Evolutionary conservation across 2,329 filamentous ascomycete species (phyloP).

Genomic region (Chalaropsis thielavioides): DNA sequence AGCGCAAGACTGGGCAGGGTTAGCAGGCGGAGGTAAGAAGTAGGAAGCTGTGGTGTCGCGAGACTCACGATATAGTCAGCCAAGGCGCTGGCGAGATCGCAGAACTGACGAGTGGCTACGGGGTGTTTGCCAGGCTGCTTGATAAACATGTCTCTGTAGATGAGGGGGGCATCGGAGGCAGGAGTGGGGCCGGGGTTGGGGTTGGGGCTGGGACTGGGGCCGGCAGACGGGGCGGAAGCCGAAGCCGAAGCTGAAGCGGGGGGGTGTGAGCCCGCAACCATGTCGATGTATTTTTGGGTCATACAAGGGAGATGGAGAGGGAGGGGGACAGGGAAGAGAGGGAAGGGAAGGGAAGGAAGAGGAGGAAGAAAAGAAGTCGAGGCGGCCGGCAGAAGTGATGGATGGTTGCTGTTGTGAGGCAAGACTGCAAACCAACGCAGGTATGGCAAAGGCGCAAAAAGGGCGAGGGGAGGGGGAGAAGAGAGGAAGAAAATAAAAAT

Average conservation of each 20-base stretch:
- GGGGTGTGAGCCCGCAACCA: not conserved
- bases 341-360: not conserved
- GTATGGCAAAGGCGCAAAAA: not conserved
- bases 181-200: not conserved
- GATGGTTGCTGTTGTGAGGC: no score
- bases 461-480: not conserved
- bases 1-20: conserved; percentile 33
- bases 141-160: conserved; percentile 16
- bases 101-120: conserved; percentile 11
- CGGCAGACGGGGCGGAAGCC: not conserved
- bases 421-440: no score
- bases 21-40: not conserved
- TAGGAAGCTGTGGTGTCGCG: not conserved
- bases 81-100: conserved; percentile 11
- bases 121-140: conserved; percentile 12
- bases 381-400: no score
- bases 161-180: conserved; percentile 2
- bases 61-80: conserved; percentile 15
- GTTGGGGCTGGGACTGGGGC: not conserved
- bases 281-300: not conserved
- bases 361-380: no score
- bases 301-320: not conserved
- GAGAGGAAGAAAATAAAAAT: not conserved
- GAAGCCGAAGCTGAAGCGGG: not conserved
- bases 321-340: not conserved